Conservation (phyloP, 2,329 filamentous ascomycete species). For the Elsinoe necatrix region DNA sequence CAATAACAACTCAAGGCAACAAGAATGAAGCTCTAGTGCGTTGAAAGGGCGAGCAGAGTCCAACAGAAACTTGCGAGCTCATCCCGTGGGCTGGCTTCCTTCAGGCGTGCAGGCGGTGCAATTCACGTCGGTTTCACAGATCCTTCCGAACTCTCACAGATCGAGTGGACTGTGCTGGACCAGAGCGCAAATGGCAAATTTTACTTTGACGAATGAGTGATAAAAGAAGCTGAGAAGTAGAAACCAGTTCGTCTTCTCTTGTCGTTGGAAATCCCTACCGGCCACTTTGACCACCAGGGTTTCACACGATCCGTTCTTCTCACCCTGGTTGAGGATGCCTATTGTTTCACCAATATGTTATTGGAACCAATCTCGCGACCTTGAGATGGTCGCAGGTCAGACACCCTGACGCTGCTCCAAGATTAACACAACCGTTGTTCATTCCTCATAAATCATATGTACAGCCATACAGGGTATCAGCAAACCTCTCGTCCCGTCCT, state of each 20-base stretch:
- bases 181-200: no score
- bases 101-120: no score
- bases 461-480: conserved; percentile 12
- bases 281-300: neutral
- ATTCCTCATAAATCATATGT: conserved; percentile 8
- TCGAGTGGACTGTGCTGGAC: no score
- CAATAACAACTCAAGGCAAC: neutral
- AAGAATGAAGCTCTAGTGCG: no score
- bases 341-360: neutral
- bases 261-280: neutral
- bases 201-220: no score
- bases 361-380: neutral
- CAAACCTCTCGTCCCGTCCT: neutral
- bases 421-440: neutral
- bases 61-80: no score
- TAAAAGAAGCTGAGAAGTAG: no score
- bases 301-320: neutral
- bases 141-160: no score
- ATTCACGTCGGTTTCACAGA: no score
- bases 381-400: neutral
- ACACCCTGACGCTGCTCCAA: neutral
- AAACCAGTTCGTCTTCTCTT: no score
- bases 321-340: neutral
- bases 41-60: no score
- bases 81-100: no score